Evolutionary conservation across 768 basidiomycete genomes (phyloP).

Genomic region (Pulveroboletus ravenelii): DNA sequence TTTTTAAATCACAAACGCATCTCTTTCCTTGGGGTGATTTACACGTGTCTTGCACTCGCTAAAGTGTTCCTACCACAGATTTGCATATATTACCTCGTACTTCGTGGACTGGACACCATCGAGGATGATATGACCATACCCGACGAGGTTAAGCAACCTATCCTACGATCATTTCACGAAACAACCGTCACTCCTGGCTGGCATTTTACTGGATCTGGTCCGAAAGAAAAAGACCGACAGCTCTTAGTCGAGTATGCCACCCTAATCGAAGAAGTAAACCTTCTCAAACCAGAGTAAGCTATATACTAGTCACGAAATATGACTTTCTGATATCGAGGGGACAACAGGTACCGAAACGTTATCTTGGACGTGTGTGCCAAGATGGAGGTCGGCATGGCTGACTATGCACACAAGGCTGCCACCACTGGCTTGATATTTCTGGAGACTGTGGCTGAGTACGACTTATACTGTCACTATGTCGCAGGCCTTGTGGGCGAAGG

Average conservation of each 20-base stretch:
- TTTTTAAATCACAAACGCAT: background rate
- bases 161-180: conserved; percentile 79
- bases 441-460: conserved; percentile 78
- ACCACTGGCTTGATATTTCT: conserved; percentile 67
- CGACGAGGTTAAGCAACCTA: conserved; percentile 77
- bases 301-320: background rate
- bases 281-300: conserved; percentile 55
- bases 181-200: conserved; percentile 80
- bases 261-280: conserved; percentile 76
- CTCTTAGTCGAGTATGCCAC: conserved; percentile 79
- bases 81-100: conserved; percentile 90
- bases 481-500: conserved; percentile 98
- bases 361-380: conserved; percentile 80
- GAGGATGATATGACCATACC: conserved; percentile 98
- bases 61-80: conserved; percentile 48
- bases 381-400: conserved; percentile 95
- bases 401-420: conserved; percentile 82
- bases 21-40: background rate
- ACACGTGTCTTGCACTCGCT: background rate
- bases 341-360: conserved; percentile 60
- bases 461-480: conserved; percentile 98
- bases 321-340: background rate
- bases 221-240: conserved; percentile 82
- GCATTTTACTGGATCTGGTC: conserved; percentile 78
- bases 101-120: conserved; percentile 93